Conservation (phyloP, 2,329 filamentous ascomycete genomes). For the Zalaria obscura region DNA sequence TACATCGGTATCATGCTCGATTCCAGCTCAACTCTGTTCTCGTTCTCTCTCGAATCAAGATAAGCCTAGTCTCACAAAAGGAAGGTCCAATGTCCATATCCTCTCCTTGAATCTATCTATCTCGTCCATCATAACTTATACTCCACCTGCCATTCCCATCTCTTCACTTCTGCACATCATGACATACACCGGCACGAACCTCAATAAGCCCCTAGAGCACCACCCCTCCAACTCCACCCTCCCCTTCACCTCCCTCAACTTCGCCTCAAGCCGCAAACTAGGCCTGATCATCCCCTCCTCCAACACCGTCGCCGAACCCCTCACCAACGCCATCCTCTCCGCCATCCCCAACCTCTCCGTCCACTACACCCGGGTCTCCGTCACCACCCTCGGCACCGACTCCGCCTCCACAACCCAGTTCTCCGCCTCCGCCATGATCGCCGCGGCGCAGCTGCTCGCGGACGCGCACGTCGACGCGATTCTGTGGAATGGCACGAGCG, state of each 20-base stretch:
- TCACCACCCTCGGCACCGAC: conserved; percentile 24
- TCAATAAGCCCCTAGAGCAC: neutral
- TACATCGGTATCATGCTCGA: no score
- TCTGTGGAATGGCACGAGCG: conserved; percentile 18
- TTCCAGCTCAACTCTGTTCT: no score
- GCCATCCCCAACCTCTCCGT: conserved; percentile 20
- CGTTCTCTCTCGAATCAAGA: no score
- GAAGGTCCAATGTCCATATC: no score
- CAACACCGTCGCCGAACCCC: conserved; percentile 30
- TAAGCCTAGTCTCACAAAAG: no score
- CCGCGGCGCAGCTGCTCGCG: conserved; percentile 15
- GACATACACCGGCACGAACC: neutral
- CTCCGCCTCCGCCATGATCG: conserved; percentile 13
- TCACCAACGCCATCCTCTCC: conserved; percentile 23
- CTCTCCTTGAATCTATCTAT: no score
- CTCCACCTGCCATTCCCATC: no score
- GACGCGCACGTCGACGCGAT: conserved; percentile 16
- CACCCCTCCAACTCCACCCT: neutral
- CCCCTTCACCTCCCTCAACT: neutral
- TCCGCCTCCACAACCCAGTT: conserved; percentile 19
- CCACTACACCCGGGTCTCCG: conserved; percentile 30
- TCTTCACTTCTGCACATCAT: neutral
- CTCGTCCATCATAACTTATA: no score
- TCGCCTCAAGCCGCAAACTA: conserved; percentile 12
- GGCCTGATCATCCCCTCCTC: conserved; percentile 31